Evolutionary conservation across 2,329 filamentous ascomycete species (phyloP).

Genomic region (Dactylellina sp.): DNA sequence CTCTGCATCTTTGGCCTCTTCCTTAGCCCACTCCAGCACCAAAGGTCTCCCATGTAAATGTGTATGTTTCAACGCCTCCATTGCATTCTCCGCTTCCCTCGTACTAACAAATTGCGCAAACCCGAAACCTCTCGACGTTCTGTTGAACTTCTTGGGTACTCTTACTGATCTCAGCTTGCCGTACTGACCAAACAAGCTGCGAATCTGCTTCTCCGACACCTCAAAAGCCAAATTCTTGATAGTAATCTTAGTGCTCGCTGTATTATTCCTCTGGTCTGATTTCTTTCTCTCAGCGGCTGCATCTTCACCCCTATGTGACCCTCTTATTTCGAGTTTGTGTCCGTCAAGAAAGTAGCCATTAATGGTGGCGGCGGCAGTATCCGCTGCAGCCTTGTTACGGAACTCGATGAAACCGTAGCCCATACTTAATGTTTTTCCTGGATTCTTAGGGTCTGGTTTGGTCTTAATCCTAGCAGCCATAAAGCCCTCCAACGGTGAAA

Average conservation of each 20-base stretch:
- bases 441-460: constrained; percentile 89
- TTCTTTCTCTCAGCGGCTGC: constrained; percentile 86
- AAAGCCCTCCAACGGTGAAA: constrained; percentile 86
- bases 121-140: constrained; percentile 88
- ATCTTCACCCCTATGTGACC: constrained; percentile 87
- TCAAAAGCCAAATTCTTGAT: constrained; percentile 99
- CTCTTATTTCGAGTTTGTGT: constrained; percentile 84
- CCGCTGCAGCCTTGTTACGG: constrained; percentile 78
- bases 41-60: constrained; percentile 90
- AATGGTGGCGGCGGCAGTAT: constrained; percentile 85
- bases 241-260: constrained; percentile 85
- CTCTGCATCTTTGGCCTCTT: constrained; percentile 89
- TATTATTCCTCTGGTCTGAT: constrained; percentile 85
- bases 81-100: constrained; percentile 88
- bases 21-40: constrained; percentile 90
- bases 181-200: constrained; percentile 74
- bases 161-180: constrained; percentile 92
- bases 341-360: constrained; percentile 87
- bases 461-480: constrained; percentile 91
- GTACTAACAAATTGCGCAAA: constrained; percentile 96
- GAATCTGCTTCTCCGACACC: constrained; percentile 90
- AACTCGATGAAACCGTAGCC: constrained; percentile 97
- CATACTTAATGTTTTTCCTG: constrained; percentile 90
- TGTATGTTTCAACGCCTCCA: constrained; percentile 90
- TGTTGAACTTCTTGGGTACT: constrained; percentile 94